Base-by-base conservation (phyloP, 192 early-diverging fungal species). In the Allomyces macrogynus region DNA sequence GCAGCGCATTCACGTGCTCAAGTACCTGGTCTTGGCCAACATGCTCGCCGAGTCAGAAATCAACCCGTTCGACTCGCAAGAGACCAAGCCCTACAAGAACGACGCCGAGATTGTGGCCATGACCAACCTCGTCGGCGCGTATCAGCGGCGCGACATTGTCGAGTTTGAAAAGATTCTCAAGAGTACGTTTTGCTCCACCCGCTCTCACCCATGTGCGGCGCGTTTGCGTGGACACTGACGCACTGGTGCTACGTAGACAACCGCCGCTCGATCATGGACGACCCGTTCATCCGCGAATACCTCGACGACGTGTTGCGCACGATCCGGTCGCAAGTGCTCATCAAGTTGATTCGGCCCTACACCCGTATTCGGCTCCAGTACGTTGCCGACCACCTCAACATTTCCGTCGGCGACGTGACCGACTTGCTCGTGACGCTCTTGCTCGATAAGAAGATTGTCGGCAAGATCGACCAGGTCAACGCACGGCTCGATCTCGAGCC, bases 1-100 rank as follows among this genome's bases (percentile, higher is more conserved):
- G 20, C 92, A 92, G 70, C 86, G 95, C 64, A 92, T 98, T 61
- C 83, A 86, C 65, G 90, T 92, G 32, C 78, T 98, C 43, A 95
- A 96, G 81, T 92, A 98, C 73, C 76, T 98, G 43, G 92, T 95
- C 0, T 70, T 98, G 66, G 93, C 95, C 20, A 93, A 92, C 68
- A 95, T 98, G 93, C 76, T 98, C 66, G 91, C 89, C 69, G 89
- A 95, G 71, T 92, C 87, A 20, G 80, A 90, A 68, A 92, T 98
- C 76, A 94, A 96, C 71, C 93, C 92, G 0, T 91, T 98, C 68
- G 90, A 93, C 70, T 93, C 93, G 20, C 95, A 93, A 73, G 95
- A 98, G 71, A 93, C 95, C 18, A 92, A 92, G 70, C 88, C 95
- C 20, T 95, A 95, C 74, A 91, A 91, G 66, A 90, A 85, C 71